Conservation (phyloP, 1,139 yeast species). For the Yamadazyma triangularis region DNA sequence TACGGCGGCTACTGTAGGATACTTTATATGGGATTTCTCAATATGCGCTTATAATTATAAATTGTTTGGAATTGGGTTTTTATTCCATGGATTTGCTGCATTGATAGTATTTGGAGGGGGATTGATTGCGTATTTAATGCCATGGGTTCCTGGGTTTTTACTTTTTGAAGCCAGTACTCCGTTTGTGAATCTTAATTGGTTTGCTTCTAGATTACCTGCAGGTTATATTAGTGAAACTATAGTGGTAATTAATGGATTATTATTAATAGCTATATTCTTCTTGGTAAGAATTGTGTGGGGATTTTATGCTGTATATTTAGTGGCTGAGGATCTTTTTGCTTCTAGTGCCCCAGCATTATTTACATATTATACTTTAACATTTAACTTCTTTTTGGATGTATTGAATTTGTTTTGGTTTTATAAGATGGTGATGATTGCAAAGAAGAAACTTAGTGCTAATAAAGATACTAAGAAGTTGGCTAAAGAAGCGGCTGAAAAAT, state of each 20-base stretch:
- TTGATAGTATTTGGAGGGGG: conserved; percentile 64
- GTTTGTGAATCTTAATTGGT: conserved; percentile 89
- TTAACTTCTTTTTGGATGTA: conserved; percentile 62
- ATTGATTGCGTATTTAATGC: conserved; percentile 49
- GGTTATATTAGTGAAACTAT: conserved; percentile 48
- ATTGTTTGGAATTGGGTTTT: conserved; percentile 77
- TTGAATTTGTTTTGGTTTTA: conserved; percentile 77
- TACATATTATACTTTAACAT: conserved; percentile 43
- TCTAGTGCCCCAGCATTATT: conserved; percentile 27
- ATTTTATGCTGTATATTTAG: conserved; percentile 57
- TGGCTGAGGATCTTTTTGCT: conserved; percentile 51
- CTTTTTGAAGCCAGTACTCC: conserved; percentile 92
- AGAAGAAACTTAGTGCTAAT: conserved; percentile 30
- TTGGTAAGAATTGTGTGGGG: conserved; percentile 83
- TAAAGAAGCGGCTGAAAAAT: conserved; percentile 19
- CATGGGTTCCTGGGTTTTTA: conserved; percentile 81
- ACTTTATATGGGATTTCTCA: conserved; percentile 86
- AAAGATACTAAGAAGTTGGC: conserved; percentile 17
- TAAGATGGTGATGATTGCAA: conserved; percentile 76
- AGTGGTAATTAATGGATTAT: conserved; percentile 64
- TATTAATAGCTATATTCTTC: conserved; percentile 69
- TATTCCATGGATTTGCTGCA: conserved; percentile 83
- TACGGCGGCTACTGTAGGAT: conserved; percentile 70
- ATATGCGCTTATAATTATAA: conserved; percentile 59
- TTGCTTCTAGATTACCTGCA: conserved; percentile 68